These are phyloP conservation scores for Talaromyces sp. DNA, from an alignment of 2,329 filamentous ascomycete genomes.

Conservation along the genomic window DNA sequence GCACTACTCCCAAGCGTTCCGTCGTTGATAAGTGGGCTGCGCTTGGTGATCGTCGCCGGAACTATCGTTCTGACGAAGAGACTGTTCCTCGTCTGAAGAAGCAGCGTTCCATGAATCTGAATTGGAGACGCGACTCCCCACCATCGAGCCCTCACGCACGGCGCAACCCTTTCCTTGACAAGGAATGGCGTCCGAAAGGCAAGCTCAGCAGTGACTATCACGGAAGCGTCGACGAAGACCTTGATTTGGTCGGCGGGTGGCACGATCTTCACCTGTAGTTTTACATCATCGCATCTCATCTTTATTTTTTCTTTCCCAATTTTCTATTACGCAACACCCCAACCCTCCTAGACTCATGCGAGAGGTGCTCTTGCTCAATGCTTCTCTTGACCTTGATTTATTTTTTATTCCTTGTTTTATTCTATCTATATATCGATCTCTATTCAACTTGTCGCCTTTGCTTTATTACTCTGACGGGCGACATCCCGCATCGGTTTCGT, in stretches of 20 bases:
- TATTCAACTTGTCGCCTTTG: constrained; percentile 2
- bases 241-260: constrained; percentile 96
- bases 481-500: constrained; percentile 11
- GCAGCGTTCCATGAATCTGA: constrained; percentile 39
- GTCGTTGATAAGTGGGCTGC: constrained; percentile 80
- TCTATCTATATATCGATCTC: constrained; percentile 1
- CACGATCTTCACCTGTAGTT: constrained; percentile 62
- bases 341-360: constrained; percentile 12
- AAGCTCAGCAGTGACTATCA: constrained; percentile 45
- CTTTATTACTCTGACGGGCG: neutral
- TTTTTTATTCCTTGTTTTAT: constrained; percentile 6
- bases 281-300: constrained; percentile 16
- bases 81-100: constrained; percentile 43
- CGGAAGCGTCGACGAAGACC: constrained; percentile 57
- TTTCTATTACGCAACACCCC: constrained; percentile 9
- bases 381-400: constrained; percentile 9
- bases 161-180: constrained; percentile 38
- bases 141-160: constrained; percentile 32
- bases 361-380: constrained; percentile 7
- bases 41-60: constrained; percentile 76
- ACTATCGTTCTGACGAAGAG: constrained; percentile 52
- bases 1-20: constrained; percentile 50
- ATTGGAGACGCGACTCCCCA: constrained; percentile 41
- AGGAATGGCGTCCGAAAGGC: constrained; percentile 43
- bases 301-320: constrained; percentile 10